Evolutionary conservation across 805 yeast species (phyloP).

Genomic region (Candida adriatica): DNA sequence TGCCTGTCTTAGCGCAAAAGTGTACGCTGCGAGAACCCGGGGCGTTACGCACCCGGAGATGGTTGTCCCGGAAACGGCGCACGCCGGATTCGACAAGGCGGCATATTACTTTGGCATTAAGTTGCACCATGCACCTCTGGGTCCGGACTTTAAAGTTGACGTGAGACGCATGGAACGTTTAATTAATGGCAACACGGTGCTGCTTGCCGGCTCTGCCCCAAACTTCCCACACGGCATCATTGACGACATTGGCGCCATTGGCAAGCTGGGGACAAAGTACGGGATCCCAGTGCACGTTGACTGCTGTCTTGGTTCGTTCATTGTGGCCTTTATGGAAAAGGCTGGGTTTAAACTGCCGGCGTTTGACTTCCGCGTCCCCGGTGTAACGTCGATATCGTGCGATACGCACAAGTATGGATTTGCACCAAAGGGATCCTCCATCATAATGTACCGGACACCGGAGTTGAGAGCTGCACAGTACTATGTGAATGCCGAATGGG

Average conservation of each 20-base stretch:
- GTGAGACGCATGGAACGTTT: conserved; percentile 51
- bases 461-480: conserved; percentile 75
- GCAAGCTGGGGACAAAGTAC: conserved; percentile 48
- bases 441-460: conserved; percentile 77
- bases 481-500: conserved; percentile 78
- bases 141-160: conserved; percentile 62
- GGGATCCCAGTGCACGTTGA: conserved; percentile 91
- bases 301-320: conserved; percentile 91
- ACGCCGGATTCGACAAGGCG: conserved; percentile 94
- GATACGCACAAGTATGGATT: conserved; percentile 99
- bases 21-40: conserved; percentile 50
- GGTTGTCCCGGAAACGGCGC: conserved; percentile 82
- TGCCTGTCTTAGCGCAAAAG: conserved; percentile 85
- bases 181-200: conserved; percentile 72
- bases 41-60: conserved; percentile 76
- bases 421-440: conserved; percentile 95
- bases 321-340: conserved; percentile 70
- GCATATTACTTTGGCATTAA: conserved; percentile 85
- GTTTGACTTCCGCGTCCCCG: conserved; percentile 82
- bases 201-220: conserved; percentile 91
- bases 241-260: conserved; percentile 75
- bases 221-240: conserved; percentile 95
- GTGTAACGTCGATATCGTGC: conserved; percentile 97
- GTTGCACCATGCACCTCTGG: conserved; percentile 72
- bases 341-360: conserved; percentile 43